Base-by-base conservation (phyloP, 495 filamentous ascomycete species). In the Lindgomyces ingoldianus region DNA sequence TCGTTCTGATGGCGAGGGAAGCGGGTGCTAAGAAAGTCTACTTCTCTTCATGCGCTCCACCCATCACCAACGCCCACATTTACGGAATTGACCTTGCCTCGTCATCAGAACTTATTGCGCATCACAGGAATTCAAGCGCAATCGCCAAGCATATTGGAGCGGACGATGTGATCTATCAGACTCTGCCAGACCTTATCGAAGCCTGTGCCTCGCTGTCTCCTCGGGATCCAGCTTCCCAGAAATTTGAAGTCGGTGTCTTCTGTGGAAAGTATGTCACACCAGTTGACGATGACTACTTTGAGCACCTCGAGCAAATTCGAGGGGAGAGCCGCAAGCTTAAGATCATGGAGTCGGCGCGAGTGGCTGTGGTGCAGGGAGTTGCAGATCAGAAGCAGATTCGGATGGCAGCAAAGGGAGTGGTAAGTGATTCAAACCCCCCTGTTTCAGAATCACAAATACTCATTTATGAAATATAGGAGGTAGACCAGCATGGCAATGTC, bases 161-260 rank as follows among this genome's bases (percentile, higher is more conserved):
- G n/a, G 92, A 98, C 70, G 87, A 85, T 27, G 88, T 97, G 27
- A 89, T 98, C 62, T 98, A 90, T 76, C 92, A 96, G 73, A 87
- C 86, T 44, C 81, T 97, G n/a, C 83, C 84, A 12, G 92, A 95
- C 68, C 81, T 97, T 10, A 88, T 90, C 73, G 86, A 83, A 36
- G 86, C 92, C 3, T 96, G 92, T 71, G 83, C 86, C 0, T 88
- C 91, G 69, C 83, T 89, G 2, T 80, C 82, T n/a, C 79, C 83
- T 4, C 75, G 81, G 16, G 80, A 84, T 42, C 74, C 74, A 16
- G 72, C 75, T 75, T 83, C 84, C 27, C 78, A 78, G 21, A 74
- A 83, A 50, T 97, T 98, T 63, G 95, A 98, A 74, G 87, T 96
- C n/a, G 93, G 94, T 63, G 92, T 98, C 16, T 98, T 98, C 81